phyloP scores from a whole-genome alignment of 2,329 filamentous ascomycete genomes.

The Eutypa lata region DNA sequence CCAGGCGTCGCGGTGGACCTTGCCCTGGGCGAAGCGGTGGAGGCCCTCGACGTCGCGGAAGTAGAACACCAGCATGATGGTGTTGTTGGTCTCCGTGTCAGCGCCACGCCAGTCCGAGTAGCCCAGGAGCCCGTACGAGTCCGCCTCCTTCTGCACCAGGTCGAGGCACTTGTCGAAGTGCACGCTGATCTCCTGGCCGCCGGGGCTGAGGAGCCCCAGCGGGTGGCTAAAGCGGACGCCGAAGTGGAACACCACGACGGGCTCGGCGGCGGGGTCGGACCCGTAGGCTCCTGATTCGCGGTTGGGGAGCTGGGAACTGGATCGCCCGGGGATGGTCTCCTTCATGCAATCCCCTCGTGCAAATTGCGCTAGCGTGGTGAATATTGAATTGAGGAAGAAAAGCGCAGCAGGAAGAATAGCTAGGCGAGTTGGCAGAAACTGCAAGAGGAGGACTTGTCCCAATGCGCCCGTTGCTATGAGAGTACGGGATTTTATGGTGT shows the following conservation, averaged over 20 bases:
- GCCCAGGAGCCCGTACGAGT: slow-evolving; percentile 46
- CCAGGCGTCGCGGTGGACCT: slow-evolving; percentile 46
- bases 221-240: slow-evolving; percentile 46
- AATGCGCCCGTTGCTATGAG: slow-evolving; percentile 32
- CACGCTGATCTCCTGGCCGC: slow-evolving; percentile 34
- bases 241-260: slow-evolving; percentile 42
- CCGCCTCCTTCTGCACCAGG: slow-evolving; percentile 32
- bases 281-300: slow-evolving; percentile 21
- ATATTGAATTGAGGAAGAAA: slow-evolving; percentile 28
- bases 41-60: slow-evolving; percentile 47
- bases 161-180: slow-evolving; percentile 37
- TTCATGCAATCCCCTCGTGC: slow-evolving; percentile 20
- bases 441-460: slow-evolving; percentile 30
- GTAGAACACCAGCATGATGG: slow-evolving; percentile 43
- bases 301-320: slow-evolving; percentile 31
- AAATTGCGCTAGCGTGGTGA: slow-evolving; percentile 27
- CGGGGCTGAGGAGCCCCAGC: slow-evolving; percentile 45
- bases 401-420: slow-evolving; percentile 29
- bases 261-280: slow-evolving; percentile 21
- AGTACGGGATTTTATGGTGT: slow-evolving; percentile 31
- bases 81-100: slow-evolving; percentile 36
- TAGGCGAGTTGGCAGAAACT: slow-evolving; percentile 31
- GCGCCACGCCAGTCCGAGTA: slow-evolving; percentile 37
- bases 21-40: slow-evolving; percentile 49
- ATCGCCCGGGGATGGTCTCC: slow-evolving; percentile 29